A percentile compares a stretch with the other conserved stretches of the same genome.
Conservation (phyloP, 768 basidiomycete species). For the Tylopilus rubrobrunneus region DNA sequence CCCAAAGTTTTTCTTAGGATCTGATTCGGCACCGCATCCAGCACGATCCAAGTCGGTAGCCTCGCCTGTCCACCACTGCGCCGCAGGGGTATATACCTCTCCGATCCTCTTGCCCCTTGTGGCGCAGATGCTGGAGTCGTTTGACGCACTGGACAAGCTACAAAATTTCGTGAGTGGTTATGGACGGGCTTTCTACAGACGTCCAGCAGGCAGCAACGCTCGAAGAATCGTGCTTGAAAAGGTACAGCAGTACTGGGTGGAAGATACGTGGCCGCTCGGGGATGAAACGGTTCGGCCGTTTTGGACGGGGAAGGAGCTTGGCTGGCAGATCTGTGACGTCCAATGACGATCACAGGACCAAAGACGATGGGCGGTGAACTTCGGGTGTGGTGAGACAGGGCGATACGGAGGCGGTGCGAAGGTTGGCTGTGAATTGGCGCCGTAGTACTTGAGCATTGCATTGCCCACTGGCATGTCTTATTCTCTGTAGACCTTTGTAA, state of each 20-base stretch:
- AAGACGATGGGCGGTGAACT: too few relatives aligned
- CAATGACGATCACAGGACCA: conserved; percentile 1
- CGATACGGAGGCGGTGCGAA: conserved; percentile 23
- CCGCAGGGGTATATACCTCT: conserved; percentile 95
- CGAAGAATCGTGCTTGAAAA: conserved; percentile 43
- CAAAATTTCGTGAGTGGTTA: conserved; percentile 73
- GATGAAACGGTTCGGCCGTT: conserved; percentile 71
- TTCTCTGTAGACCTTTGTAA: conserved; percentile 10
- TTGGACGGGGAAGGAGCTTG: conserved; percentile 78
- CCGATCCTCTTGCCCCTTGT: conserved; percentile 88
- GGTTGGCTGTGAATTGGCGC: conserved; percentile 17
- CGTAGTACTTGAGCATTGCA: conserved; percentile 3
- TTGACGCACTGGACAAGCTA: conserved; percentile 79
- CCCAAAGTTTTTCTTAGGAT: conserved; percentile 95
- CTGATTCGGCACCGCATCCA: conserved; percentile 94
- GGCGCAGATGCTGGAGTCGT: conserved; percentile 83
- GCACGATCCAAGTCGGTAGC: conserved; percentile 63
- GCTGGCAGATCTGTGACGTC: conserved; percentile 55
- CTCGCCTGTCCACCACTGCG: conserved; percentile 70
- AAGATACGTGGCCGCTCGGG: conserved; percentile 41
- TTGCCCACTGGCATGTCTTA: conserved; percentile 4
- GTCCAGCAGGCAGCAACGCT: conserved; percentile 28
- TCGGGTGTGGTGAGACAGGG: not conserved
- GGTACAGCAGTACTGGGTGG: conserved; percentile 37
- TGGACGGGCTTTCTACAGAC: conserved; percentile 79